These are phyloP conservation scores for Solanum tarapatanum DNA, from an alignment of 257 asterid species.

Conservation along the genomic window DNA sequence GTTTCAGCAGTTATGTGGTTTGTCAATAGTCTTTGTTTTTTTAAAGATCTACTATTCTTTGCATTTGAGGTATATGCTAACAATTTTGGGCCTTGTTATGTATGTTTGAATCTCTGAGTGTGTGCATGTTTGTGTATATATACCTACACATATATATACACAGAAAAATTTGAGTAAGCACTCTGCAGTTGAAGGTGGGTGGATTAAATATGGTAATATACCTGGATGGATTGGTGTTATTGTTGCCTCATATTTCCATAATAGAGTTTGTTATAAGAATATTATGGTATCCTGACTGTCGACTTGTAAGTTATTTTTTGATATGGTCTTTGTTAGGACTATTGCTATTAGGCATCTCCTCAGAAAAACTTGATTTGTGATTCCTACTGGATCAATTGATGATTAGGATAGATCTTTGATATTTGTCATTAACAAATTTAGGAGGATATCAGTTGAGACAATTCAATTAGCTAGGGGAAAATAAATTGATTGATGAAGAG, in stretches of 20 bases:
- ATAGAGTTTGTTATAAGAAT: background rate
- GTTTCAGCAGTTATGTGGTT: background rate
- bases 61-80: background rate
- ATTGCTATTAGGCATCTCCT: background rate
- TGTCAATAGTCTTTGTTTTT: background rate
- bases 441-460: background rate
- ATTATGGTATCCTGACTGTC: background rate
- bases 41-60: background rate
- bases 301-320: background rate
- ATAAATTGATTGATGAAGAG: background rate
- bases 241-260: background rate
- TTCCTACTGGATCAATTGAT: background rate
- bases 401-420: background rate
- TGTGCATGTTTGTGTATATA: background rate
- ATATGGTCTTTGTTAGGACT: background rate
- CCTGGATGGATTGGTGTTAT: background rate
- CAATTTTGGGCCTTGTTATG: background rate
- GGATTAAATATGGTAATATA: background rate
- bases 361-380: background rate
- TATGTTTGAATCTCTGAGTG: background rate
- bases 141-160: background rate
- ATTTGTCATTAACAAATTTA: background rate
- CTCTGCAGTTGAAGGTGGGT: background rate
- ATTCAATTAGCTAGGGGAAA: background rate
- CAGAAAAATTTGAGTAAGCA: background rate